A percentile compares a stretch with the other conserved stretches of the same genome.
Evolutionary conservation across 179 eudicot species (phyloP).

Genomic region (Spergularia azorica): DNA sequence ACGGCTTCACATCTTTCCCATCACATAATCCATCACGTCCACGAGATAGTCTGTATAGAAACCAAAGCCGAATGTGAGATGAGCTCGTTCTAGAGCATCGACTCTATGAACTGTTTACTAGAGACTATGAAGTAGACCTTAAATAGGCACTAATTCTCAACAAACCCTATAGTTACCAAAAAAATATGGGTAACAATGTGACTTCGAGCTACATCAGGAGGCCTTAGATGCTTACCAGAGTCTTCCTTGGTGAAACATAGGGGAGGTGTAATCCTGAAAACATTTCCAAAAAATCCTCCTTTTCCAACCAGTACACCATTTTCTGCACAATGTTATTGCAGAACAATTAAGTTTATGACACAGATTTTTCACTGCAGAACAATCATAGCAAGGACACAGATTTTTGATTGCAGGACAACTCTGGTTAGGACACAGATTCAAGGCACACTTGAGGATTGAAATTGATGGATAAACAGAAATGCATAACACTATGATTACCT

Average conservation of each 20-base stretch:
- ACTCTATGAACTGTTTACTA: too few species aligned
- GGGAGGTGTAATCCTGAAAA: slow-evolving; percentile 92
- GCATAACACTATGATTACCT: slow-evolving; percentile 39
- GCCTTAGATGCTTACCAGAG: slow-evolving; percentile 56
- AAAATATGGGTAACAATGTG: too few species aligned
- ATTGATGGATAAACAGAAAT: background rate
- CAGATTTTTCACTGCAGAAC: too few species aligned
- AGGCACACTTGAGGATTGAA: background rate
- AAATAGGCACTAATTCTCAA: too few species aligned
- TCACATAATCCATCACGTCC: slow-evolving; percentile 72
- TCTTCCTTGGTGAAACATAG: slow-evolving; percentile 91
- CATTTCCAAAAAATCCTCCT: slow-evolving; percentile 90
- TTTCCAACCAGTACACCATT: slow-evolving; percentile 89
- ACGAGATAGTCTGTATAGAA: slow-evolving; percentile 65
- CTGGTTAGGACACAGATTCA: background rate
- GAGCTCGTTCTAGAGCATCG: too few species aligned
- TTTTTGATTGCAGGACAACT: background rate
- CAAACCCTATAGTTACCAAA: too few species aligned
- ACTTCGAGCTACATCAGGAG: too few species aligned
- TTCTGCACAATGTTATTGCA: slow-evolving; percentile 35
- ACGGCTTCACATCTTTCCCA: slow-evolving; percentile 65
- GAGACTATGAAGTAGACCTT: too few species aligned
- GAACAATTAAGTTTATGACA: too few species aligned
- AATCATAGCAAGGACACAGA: too few species aligned
- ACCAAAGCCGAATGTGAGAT: background rate